A percentile compares a stretch with the other conserved stretches of the same genome.
phyloP scores from a whole-genome alignment of 163 green algal species.

The Scenedesmus sp. region DNA sequence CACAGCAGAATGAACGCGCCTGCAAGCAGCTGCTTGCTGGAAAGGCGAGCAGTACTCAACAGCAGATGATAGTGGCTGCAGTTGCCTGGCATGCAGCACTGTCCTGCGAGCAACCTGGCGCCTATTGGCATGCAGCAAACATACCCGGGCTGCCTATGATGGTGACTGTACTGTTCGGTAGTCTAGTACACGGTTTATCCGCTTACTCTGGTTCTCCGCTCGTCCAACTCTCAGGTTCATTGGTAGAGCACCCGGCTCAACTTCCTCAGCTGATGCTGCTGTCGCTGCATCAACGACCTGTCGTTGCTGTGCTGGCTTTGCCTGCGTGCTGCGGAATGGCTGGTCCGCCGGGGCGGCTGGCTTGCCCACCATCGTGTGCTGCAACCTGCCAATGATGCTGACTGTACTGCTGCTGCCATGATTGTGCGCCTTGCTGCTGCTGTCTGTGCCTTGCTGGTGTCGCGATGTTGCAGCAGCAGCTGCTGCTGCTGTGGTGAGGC shows the following conservation, averaged over 20 bases:
- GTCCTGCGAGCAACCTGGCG: not conserved
- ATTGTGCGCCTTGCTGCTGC: not conserved
- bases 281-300: not conserved
- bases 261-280: not conserved
- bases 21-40: not conserved
- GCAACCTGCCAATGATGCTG: not conserved
- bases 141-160: not conserved
- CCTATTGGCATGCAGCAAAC: not conserved
- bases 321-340: not conserved
- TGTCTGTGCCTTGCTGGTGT: not conserved
- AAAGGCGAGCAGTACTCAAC: not conserved
- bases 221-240: not conserved
- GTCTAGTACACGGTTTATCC: no score
- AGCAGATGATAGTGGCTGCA: not conserved
- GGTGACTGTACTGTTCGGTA: no score
- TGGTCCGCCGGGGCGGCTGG: not conserved
- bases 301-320: constrained; percentile 12
- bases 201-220: not conserved
- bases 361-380: not conserved
- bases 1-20: not conserved
- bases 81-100: not conserved
- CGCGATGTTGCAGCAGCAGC: not conserved
- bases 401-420: not conserved
- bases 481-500: not conserved
- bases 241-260: not conserved